Percentiles rank a stretch among this genome's conserved stretches.
Conservation (phyloP, 345 rosid species). For the Aquilaria malaccensis region DNA sequence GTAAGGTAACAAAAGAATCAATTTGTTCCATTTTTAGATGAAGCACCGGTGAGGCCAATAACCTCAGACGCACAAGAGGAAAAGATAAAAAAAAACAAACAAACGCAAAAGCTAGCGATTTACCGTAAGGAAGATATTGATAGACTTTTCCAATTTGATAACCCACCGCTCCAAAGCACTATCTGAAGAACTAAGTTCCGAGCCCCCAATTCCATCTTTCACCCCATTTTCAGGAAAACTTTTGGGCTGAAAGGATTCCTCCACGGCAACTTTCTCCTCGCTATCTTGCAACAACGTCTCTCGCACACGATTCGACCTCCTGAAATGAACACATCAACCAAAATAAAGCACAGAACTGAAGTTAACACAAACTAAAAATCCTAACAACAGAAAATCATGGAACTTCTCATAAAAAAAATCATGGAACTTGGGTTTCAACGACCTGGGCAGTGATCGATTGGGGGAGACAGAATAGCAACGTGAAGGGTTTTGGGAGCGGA, state of each 20-base stretch:
- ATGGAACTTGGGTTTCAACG: neutral
- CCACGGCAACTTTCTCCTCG: conserved; percentile 64
- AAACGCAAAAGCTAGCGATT: conserved; percentile 6
- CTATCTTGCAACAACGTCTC: conserved; percentile 60
- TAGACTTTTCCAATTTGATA: conserved; percentile 68
- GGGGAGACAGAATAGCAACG: conserved; percentile 21
- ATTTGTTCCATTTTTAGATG: no score
- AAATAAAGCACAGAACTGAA: neutral
- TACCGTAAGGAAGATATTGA: conserved; percentile 83
- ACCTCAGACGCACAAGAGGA: no score
- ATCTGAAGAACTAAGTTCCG: conserved; percentile 24
- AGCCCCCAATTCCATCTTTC: conserved; percentile 17
- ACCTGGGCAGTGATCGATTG: conserved; percentile 28
- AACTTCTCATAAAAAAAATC: neutral
- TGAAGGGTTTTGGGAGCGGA: conserved; percentile 19
- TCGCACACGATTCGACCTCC: conserved; percentile 37
- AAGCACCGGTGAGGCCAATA: no score
- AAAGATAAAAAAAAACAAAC: neutral
- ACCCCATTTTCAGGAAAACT: conserved; percentile 20
- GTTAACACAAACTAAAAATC: neutral
- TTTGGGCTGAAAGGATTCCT: conserved; percentile 55
- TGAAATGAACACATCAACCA: conserved; percentile 4
- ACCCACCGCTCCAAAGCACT: conserved; percentile 41
- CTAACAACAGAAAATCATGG: neutral
- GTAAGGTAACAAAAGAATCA: no score